Evolutionary conservation across 2,329 filamentous ascomycete species (phyloP), one percentile per base, ranked within the genome.

Genomic region (Tolypocladium capitatum): DNA sequence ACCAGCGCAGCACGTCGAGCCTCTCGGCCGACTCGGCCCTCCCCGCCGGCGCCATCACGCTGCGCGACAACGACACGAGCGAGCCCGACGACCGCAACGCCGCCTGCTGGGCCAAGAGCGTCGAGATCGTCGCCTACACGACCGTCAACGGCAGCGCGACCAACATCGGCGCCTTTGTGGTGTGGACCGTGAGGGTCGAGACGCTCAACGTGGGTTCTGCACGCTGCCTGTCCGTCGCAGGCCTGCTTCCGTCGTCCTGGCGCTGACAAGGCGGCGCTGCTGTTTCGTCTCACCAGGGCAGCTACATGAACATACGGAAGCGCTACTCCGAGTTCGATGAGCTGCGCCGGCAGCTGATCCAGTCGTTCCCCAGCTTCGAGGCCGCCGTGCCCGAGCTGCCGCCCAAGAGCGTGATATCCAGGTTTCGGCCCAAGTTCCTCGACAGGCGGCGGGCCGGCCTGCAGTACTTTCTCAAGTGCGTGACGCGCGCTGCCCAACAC

Each of bases 241-340:
- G 31, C 36, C 30, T 21, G 4, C 27, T n/a, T 18, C 10, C 16
- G 40, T 11, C 2, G 14, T 13, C n/a, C 38, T 24, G 3, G 2
- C 7, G 38, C 38, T 41, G 38, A 41, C 14, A 1, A n/a, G 6
- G 13, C 31, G 1, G 16, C 3, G 13, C 31, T 16, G 5, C 7
- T n/a, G 24, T 10, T 33, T 33, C 14, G 11, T 10, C 46, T 43
- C 9, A 16, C 8, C 40, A 81, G 77, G 78, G 79, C 38, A 74
- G 75, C 50, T 72, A 68, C 43, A 80, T 83, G 68, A 73, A 75
- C 51, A 78, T 83, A 53, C 70, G 78, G 49, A 83, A 83, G 61
- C 76, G 90, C 62, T 97, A 96, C 66, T 96, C 90, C 0, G 91
- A 97, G 63, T 97, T 97, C 60, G 88, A 94, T 63, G 80, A 86